A percentile compares a stretch with the other conserved stretches of the same genome.
These are phyloP conservation scores for Vickermania ingenoplastis DNA, from an alignment of 208 protist species.

Conservation along the genomic window DNA sequence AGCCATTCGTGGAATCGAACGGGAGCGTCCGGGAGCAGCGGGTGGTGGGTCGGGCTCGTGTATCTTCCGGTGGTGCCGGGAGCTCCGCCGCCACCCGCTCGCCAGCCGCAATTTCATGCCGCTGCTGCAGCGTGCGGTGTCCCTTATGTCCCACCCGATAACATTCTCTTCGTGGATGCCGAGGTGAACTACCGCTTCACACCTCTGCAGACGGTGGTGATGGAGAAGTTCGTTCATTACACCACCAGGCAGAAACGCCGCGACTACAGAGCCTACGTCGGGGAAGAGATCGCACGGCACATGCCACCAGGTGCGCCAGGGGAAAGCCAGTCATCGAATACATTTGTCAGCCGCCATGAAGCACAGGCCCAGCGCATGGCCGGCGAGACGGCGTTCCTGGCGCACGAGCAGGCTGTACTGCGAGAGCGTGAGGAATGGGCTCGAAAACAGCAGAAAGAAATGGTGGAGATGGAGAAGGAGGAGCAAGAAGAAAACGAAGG, in stretches of 20 bases:
- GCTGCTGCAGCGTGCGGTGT: neutral
- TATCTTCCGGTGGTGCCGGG: neutral
- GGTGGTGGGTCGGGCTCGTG: neutral
- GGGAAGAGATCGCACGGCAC: neutral
- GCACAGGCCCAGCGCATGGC: too few species aligned
- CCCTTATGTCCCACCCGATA: neutral
- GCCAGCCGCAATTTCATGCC: neutral
- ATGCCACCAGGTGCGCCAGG: too few species aligned
- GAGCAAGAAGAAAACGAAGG: too few species aligned
- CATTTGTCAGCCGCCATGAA: too few species aligned
- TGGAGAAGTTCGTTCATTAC: slow-evolving; percentile 50
- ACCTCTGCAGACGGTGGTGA: slow-evolving; percentile 48
- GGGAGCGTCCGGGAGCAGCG: neutral
- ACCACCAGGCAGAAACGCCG: slow-evolving; percentile 29
- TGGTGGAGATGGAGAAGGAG: too few species aligned
- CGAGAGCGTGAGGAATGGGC: too few species aligned
- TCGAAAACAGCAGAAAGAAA: too few species aligned
- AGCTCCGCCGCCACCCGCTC: neutral
- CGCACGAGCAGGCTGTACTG: too few species aligned
- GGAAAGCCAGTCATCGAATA: too few species aligned
- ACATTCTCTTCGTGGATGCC: slow-evolving; percentile 65
- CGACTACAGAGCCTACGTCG: neutral
- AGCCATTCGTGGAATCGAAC: neutral
- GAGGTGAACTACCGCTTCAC: slow-evolving; percentile 79
- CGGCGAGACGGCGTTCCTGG: too few species aligned